A percentile compares a stretch with the other conserved stretches of the same genome.
Evolutionary conservation across 2,329 filamentous ascomycete genomes (phyloP).

Genomic region (Stemphylium beticola): DNA sequence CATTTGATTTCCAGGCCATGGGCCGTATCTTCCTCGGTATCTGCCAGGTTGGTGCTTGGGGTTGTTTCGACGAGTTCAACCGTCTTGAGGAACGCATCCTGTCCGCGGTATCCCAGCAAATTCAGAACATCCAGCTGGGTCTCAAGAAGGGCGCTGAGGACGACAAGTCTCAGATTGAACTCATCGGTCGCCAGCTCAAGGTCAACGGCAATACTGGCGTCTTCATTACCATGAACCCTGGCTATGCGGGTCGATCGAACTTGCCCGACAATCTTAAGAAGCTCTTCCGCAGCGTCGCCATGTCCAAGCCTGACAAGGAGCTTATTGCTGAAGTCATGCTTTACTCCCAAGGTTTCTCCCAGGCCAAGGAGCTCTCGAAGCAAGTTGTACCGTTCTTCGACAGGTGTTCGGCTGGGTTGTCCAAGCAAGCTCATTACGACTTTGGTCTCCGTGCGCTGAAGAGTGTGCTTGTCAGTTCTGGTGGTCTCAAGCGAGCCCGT

Average conservation of each 20-base stretch:
- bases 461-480: conserved; percentile 97
- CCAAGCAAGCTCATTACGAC: conserved; percentile 98
- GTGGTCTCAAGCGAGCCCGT: conserved; percentile 88
- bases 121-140: conserved; percentile 98
- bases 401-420: conserved; percentile 78
- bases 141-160: conserved; percentile 84
- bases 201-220: conserved; percentile 96
- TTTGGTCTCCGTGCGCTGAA: conserved; percentile 97
- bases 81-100: conserved; percentile 96
- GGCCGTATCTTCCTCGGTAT: conserved; percentile 99
- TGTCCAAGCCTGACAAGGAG: conserved; percentile 99
- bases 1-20: conserved; percentile 99
- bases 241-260: conserved; percentile 97
- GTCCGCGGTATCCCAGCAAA: conserved; percentile 97
- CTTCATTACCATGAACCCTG: conserved; percentile 99
- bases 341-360: conserved; percentile 98
- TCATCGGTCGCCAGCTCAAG: conserved; percentile 86
- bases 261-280: conserved; percentile 99
- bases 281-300: conserved; percentile 97
- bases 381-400: conserved; percentile 99
- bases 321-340: conserved; percentile 99
- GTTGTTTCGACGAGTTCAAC: conserved; percentile 99
- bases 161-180: conserved; percentile 85
- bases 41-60: conserved; percentile 98
- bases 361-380: conserved; percentile 90